Base-by-base conservation (phyloP, 2,329 filamentous ascomycete species). In the Colletotrichum caudatum region DNA sequence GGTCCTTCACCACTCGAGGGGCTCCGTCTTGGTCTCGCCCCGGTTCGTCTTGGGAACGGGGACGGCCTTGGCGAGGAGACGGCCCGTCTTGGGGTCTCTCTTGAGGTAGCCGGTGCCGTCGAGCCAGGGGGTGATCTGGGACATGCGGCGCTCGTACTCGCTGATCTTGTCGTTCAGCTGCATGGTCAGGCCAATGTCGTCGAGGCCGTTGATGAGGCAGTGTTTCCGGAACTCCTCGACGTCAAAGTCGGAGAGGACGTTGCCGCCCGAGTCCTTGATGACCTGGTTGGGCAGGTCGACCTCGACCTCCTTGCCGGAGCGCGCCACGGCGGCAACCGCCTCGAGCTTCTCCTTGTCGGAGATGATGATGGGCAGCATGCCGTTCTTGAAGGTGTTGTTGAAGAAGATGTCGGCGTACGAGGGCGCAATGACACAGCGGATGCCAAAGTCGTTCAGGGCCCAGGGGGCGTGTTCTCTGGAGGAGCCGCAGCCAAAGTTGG, bases 321-420 rank as follows among this genome's bases (percentile, higher is more conserved):
- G 87, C 44, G 95, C 95, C 82, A 97, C 93, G 35, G 86, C 89
- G 48, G 93, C 91, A 74, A 98, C 91, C 73, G 86, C 87, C 54
- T 92, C 87, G 5, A 98, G 84, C 41, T 89, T 86, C 1, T 83
- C 85, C 75, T 90, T 83, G 80, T 95, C 90, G 41, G 87, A 84
- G 79, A 98, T 92, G 71, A 87, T 84, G 73, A 98, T 90, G 59
- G 95, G 95, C 74, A 98, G 86, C 96, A 98, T 98, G 85, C 95
- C 95, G 85, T 99, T 99, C 89, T 99, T 98, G 89, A 98, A 98
- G n/a, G 93, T 96, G 87, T 99, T 99, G 90, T 97, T 98, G 90
- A 95, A 97, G 90, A 98, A 98, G 82, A 99, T 99, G 79, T 97
- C 94, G 70, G 92, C 93, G 73, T 88, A 90, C 1, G 93, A 95